Percentiles rank a stretch among this genome's conserved stretches.
Conservation (phyloP, 164 flowering plant genomes). For the Hamamelis virginiana region DNA sequence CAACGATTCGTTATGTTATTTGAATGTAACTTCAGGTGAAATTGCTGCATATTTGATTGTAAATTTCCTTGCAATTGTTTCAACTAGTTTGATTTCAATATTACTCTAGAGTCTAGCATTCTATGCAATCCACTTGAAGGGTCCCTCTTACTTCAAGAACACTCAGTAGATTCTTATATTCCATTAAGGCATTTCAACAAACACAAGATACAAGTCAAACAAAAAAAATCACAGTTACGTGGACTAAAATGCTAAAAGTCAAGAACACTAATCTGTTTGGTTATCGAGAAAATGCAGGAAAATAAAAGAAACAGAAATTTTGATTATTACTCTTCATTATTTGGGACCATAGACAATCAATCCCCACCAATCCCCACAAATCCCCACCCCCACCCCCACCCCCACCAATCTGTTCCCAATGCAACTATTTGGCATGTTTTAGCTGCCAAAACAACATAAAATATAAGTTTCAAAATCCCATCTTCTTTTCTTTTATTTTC, state of each 20-base stretch:
- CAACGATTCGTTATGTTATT: neutral
- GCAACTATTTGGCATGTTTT: neutral
- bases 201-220: neutral
- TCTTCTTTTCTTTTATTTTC: neutral
- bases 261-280: too few relatives aligned
- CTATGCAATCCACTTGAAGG: too few relatives aligned
- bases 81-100: neutral
- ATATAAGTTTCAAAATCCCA: too few relatives aligned
- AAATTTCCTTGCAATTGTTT: neutral
- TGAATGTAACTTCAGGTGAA: neutral
- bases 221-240: too few relatives aligned
- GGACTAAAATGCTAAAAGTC: too few relatives aligned
- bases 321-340: neutral
- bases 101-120: too few relatives aligned
- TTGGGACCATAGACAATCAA: neutral
- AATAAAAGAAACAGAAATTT: neutral
- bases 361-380: neutral
- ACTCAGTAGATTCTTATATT: too few relatives aligned
- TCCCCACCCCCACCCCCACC: too few relatives aligned
- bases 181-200: neutral
- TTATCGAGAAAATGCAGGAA: neutral
- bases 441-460: neutral
- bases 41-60: neutral
- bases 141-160: too few relatives aligned
- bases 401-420: slow-evolving; percentile 2